These are phyloP conservation scores for Teratosphaeria zuluensis DNA, from an alignment of 2,329 filamentous ascomycete genomes.

Conservation along the genomic window DNA sequence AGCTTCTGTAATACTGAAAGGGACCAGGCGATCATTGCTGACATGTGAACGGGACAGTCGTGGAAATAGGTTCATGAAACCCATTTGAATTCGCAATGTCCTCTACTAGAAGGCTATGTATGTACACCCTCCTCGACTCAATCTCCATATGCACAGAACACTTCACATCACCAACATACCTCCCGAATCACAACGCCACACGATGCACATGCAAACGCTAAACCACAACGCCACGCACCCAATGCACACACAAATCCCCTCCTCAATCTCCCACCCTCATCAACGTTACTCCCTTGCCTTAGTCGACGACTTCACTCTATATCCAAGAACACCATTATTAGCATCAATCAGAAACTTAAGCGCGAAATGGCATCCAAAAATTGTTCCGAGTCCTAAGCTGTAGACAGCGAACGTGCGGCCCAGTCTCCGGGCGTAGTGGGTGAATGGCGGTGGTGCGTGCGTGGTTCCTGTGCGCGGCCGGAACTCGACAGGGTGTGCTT, in stretches of 20 bases:
- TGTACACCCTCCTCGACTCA: not conserved
- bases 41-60: not conserved
- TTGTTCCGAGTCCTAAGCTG: not conserved
- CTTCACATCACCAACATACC: not conserved
- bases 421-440: not conserved
- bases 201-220: not conserved
- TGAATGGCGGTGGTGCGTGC: not conserved
- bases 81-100: not conserved
- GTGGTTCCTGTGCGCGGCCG: not conserved
- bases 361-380: not conserved
- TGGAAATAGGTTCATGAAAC: not conserved
- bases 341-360: not conserved
- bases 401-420: not conserved
- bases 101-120: not conserved
- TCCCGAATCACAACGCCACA: not conserved
- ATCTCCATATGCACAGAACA: not conserved
- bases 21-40: too few relatives aligned
- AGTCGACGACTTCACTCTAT: not conserved
- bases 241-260: not conserved
- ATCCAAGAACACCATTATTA: not conserved
- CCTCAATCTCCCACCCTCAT: not conserved
- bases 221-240: too few relatives aligned
- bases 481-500: not conserved
- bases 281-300: not conserved
- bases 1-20: too few relatives aligned